Base-by-base conservation (phyloP, 495 filamentous ascomycete genomes). In the Cercophora scortea region DNA sequence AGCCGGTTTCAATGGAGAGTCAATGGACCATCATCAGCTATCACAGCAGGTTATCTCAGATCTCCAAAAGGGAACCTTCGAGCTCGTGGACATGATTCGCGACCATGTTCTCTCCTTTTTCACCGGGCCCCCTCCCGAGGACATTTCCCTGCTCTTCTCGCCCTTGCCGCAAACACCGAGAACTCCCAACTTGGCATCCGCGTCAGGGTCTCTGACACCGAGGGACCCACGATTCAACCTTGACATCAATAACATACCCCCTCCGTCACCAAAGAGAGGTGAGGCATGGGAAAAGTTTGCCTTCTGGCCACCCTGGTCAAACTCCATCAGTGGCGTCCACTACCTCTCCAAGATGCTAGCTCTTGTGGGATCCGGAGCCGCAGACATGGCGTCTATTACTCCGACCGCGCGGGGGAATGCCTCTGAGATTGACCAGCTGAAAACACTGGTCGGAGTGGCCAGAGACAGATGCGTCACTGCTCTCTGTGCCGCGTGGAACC, bases 301-400 rank as follows among this genome's bases (percentile, higher is more conserved):
- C 1, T 98, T 98, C 69, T 96, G 94, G 88, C 90, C 94, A 2
- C 93, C 93, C 0, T 85, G 86, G 59, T 86, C 90, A 6, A 97
- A 96, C 61, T 90, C 90, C 0, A 68, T 98, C 13, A 89, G 90
- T 55, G 91, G 86, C 8, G 84, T 90, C 7, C 79, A 94, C 63
- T 96, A 96, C 59, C 78, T 98, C 11, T 76, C 81, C 39, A 88
- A 86, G 65, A 85, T 93, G 57, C 75, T 96, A 8, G 76, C 79
- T 4, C 73, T 94, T 12, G 79, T 96, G 16, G 90, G 91, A 16
- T 84, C 80, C 2, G 93, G 90, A 1, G 90, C 90, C 0, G 84
- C 86, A 45, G 89, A 95, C 60, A 86, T 97, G 83, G 87, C 88
- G 4, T 77, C 84, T 0, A 71, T 96, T 9, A 68, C 73, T 9